Percentiles rank a stretch among this genome's conserved stretches.
Evolutionary conservation across 179 eudicot genomes (phyloP).

Genomic region (Camellia oleifera): DNA sequence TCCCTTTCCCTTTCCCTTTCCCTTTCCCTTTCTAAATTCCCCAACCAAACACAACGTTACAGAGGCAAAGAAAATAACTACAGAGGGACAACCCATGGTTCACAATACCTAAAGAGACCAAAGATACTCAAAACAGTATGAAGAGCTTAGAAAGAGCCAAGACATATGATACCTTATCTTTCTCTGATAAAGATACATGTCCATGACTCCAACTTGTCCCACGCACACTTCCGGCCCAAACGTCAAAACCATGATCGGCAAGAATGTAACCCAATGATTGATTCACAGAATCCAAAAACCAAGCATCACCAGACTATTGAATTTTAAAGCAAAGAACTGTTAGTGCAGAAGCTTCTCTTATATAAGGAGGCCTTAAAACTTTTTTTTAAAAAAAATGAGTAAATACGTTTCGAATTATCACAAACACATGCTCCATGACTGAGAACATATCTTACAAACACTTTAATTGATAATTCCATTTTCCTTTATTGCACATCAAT

Average conservation of each 20-base stretch:
- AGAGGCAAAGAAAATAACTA: neutral
- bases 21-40: neutral
- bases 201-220: slow-evolving; percentile 97
- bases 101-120: neutral
- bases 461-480: neutral
- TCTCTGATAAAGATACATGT: slow-evolving; percentile 67
- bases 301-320: slow-evolving; percentile 82
- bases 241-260: slow-evolving; percentile 91
- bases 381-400: neutral
- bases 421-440: neutral
- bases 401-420: neutral
- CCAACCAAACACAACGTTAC: neutral
- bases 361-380: neutral
- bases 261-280: slow-evolving; percentile 93
- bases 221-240: slow-evolving; percentile 95
- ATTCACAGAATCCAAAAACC: slow-evolving; percentile 77
- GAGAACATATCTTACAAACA: neutral
- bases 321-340: neutral
- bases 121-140: neutral
- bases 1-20: too few relatives aligned
- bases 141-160: neutral
- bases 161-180: slow-evolving; percentile 59
- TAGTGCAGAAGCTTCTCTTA: slow-evolving; percentile 1
- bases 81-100: neutral
- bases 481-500: neutral